Evolutionary conservation across 495 filamentous ascomycete genomes (phyloP).

Genomic region (Tuber brumale): DNA sequence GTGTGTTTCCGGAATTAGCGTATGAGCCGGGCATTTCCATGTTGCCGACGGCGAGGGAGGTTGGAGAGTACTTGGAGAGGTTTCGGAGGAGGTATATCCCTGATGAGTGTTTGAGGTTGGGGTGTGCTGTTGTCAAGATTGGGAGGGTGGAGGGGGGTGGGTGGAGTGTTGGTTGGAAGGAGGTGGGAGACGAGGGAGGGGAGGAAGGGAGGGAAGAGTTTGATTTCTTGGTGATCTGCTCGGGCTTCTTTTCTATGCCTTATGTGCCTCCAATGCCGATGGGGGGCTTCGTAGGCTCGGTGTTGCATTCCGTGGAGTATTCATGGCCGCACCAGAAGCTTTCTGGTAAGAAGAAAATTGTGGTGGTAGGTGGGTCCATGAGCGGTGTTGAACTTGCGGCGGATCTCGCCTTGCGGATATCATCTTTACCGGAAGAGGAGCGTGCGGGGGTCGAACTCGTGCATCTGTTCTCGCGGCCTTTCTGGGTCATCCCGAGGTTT

Average conservation of each 20-base stretch:
- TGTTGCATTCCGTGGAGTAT: slow-evolving; percentile 26
- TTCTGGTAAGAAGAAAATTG: slow-evolving; percentile 50
- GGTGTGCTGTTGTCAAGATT: slow-evolving; percentile 50
- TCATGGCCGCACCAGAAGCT: slow-evolving; percentile 44
- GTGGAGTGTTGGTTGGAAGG: slow-evolving; percentile 54
- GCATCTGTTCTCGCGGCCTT: slow-evolving; percentile 62
- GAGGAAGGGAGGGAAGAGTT: slow-evolving; percentile 48
- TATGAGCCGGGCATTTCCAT: slow-evolving; percentile 55
- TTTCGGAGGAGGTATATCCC: slow-evolving; percentile 58
- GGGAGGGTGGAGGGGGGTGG: slow-evolving; percentile 40
- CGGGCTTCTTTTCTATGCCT: slow-evolving; percentile 67
- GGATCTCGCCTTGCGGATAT: slow-evolving; percentile 62
- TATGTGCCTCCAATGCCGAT: slow-evolving; percentile 50
- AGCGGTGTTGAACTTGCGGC: slow-evolving; percentile 72
- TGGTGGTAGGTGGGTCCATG: slow-evolving; percentile 78
- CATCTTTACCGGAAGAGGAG: slow-evolving; percentile 46
- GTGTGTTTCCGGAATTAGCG: slow-evolving; percentile 63
- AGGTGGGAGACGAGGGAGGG: slow-evolving; percentile 28
- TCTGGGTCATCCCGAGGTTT: slow-evolving; percentile 67
- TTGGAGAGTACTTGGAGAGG: slow-evolving; percentile 63
- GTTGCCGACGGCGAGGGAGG: slow-evolving; percentile 68
- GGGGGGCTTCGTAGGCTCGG: slow-evolving; percentile 54
- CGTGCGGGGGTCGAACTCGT: slow-evolving; percentile 50
- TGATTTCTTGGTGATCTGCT: slow-evolving; percentile 67
- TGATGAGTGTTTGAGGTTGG: slow-evolving; percentile 47